Evolutionary conservation across 2,329 filamentous ascomycete genomes (phyloP).

Genomic region (Aspergillus brasiliensis): DNA sequence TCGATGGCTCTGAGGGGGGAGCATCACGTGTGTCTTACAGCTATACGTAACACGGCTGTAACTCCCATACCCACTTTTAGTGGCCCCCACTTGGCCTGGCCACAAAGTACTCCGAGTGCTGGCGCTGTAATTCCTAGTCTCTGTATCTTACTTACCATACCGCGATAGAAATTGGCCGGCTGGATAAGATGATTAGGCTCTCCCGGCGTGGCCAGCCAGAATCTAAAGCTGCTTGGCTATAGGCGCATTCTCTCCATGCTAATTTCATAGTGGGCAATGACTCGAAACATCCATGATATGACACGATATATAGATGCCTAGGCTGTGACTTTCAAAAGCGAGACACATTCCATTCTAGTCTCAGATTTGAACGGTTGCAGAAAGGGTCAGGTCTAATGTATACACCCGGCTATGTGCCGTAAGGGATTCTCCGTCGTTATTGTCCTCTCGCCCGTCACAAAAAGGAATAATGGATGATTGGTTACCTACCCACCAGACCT

Average conservation of each 20-base stretch:
- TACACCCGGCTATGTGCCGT: background rate
- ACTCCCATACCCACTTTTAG: background rate
- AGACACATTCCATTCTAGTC: background rate
- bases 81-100: slow-evolving; percentile 2
- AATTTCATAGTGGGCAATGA: slow-evolving; percentile 1
- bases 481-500: background rate
- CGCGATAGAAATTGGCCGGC: background rate
- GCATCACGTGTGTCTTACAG: slow-evolving; percentile 11
- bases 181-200: background rate
- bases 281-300: slow-evolving; percentile 8
- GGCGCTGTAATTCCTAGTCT: background rate
- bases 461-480: background rate
- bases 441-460: background rate
- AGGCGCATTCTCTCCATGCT: background rate
- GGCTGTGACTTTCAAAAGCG: background rate
- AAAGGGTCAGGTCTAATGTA: background rate
- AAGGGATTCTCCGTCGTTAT: background rate
- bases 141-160: slow-evolving; percentile 16
- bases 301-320: background rate
- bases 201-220: background rate
- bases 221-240: background rate
- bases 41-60: slow-evolving; percentile 1
- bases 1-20: background rate
- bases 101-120: slow-evolving; percentile 1
- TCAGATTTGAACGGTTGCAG: background rate